phyloP scores from a whole-genome alignment of 1,284 basidiomycete genomes.

The Amylostereum areolatum region DNA sequence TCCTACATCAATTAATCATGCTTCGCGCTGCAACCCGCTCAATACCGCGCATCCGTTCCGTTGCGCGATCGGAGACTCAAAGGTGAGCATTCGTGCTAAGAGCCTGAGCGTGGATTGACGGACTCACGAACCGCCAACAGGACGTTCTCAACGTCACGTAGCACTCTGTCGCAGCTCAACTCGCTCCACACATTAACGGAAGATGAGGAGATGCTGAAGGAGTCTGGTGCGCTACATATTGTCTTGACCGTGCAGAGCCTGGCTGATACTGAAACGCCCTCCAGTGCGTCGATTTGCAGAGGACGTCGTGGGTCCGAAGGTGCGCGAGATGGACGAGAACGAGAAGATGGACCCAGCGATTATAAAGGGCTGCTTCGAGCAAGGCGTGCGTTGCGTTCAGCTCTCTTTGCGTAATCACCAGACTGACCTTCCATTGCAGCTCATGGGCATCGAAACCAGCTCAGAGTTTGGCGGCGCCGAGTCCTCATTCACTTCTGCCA shows the following conservation, averaged over 20 bases:
- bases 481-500: constrained; percentile 90
- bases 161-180: constrained; percentile 26
- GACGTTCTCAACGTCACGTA: constrained; percentile 35
- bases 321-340: constrained; percentile 96
- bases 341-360: constrained; percentile 91
- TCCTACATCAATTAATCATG: too few species aligned
- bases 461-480: constrained; percentile 84
- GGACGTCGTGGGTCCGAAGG: constrained; percentile 87
- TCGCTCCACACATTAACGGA: constrained; percentile 83
- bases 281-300: constrained; percentile 83
- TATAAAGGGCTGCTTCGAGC: constrained; percentile 90
- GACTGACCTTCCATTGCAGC: constrained; percentile 37
- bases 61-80: background rate
- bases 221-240: constrained; percentile 60
- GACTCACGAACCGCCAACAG: constrained; percentile 18
- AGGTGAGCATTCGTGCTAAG: background rate
- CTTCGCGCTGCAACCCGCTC: too few species aligned
- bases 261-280: background rate
- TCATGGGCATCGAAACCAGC: constrained; percentile 96
- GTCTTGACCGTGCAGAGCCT: background rate
- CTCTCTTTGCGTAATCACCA: background rate
- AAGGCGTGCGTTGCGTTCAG: constrained; percentile 64
- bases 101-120: background rate
- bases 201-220: constrained; percentile 87
- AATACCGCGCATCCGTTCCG: background rate